Evolutionary conservation across 179 eudicot species (phyloP), one percentile per base, ranked within the genome.

Genomic region (Heliamphora pulchella): DNA sequence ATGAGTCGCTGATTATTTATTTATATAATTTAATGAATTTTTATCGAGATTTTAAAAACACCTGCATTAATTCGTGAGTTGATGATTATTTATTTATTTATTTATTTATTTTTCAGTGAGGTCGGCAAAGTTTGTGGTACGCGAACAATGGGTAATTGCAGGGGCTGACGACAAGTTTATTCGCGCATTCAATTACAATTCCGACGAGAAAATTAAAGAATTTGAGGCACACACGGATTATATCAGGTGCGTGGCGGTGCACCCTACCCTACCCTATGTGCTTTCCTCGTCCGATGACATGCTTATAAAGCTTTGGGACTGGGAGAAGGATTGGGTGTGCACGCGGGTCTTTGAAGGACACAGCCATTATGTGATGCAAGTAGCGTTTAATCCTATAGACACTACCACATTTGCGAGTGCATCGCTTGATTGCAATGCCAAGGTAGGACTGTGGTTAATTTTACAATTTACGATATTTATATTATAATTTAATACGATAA

Each of bases 321-420:
- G 88, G 93, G 91, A 88, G 61, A 90, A 83, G 5, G 89, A 84
- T 4, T 90, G 93, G 91, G 50, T 44, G 14, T 90, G 91, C 80
- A 50, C 84, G 78, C 88, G 76, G 75, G 82, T 83, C 11, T 90
- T 90, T 58, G 84, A 79, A 11, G 93, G 91, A 47, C 93, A 90
- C 78, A 76, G 78, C 44, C 93, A 90, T 81, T 90, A 90, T 81
- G 91, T 90, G 41, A 90, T 88, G 91, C 88, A 86, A 77, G 86
- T 85, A 39, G 82, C 86, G 3, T 81, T 90, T 58, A 87, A 90
- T 71, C 93, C 91, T 10, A 81, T 7, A 67, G 81, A 90, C 44
- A 64, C 81, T 76, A 81, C 77, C 80, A 86, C 77, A 4, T 90
- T 90, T 73, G 88, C 82, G 17, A 90, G 88, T 77, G 89, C 81